Conservation (phyloP, 805 yeast genomes). For the Zygotorulaspora florentina region DNA sequence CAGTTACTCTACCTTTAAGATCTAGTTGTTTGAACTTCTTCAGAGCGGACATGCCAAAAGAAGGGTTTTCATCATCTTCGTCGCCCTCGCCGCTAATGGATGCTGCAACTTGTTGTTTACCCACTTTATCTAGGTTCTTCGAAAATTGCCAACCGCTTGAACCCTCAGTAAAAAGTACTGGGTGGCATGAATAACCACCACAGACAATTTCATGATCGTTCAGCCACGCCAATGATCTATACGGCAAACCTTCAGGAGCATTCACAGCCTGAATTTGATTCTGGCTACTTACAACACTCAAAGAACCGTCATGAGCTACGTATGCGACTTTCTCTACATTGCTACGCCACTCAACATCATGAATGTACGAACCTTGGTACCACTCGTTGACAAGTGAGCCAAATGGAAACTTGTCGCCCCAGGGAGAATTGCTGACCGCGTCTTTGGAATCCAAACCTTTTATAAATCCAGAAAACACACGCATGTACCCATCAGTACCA, state of each 20-base stretch:
- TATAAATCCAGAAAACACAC: slow-evolving; percentile 84
- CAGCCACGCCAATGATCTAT: slow-evolving; percentile 68
- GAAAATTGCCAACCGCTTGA: slow-evolving; percentile 57
- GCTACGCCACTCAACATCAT: slow-evolving; percentile 83
- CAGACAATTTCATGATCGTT: slow-evolving; percentile 65
- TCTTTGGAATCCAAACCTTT: slow-evolving; percentile 79
- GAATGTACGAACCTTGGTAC: slow-evolving; percentile 83
- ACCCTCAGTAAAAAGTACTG: slow-evolving; percentile 76
- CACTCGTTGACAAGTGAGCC: slow-evolving; percentile 54
- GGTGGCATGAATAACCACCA: slow-evolving; percentile 92
- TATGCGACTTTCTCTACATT: slow-evolving; percentile 73
- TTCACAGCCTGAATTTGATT: slow-evolving; percentile 23
- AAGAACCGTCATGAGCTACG: slow-evolving; percentile 82
- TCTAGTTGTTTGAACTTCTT: slow-evolving; percentile 95
- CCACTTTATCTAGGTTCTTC: slow-evolving; percentile 53
- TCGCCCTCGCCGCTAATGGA: slow-evolving; percentile 41
- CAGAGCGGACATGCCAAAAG: slow-evolving; percentile 68
- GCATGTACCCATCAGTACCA: slow-evolving; percentile 87
- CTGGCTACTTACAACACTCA: slow-evolving; percentile 65
- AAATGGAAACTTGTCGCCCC: slow-evolving; percentile 96
- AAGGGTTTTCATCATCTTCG: slow-evolving; percentile 47
- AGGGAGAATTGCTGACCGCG: slow-evolving; percentile 51
- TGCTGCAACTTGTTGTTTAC: slow-evolving; percentile 8
- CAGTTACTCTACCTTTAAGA: slow-evolving; percentile 74
- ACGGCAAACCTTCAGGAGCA: slow-evolving; percentile 57